phyloP scores from a whole-genome alignment of 495 filamentous ascomycete genomes.

The Usnea hakonensis region DNA sequence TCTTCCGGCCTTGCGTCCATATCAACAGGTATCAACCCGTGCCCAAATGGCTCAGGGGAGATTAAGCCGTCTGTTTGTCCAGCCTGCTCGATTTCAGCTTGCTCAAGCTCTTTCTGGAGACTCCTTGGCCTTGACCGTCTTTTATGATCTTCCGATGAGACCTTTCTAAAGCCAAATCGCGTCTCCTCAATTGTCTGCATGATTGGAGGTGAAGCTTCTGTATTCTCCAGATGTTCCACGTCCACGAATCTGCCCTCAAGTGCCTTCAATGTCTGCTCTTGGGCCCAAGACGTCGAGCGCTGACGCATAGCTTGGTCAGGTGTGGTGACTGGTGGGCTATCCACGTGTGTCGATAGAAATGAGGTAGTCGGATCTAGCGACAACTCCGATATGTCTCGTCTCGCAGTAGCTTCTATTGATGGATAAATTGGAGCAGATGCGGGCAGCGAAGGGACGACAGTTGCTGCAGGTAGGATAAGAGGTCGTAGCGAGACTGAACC shows the following conservation, averaged over 20 bases:
- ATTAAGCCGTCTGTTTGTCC: neutral
- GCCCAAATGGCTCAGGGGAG: conserved; percentile 1
- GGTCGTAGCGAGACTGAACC: conserved; percentile 33
- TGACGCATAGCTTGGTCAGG: conserved; percentile 16
- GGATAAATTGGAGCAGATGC: conserved; percentile 25
- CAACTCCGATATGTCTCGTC: conserved; percentile 14
- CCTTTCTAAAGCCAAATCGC: conserved; percentile 17
- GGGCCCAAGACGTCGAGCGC: conserved; percentile 18
- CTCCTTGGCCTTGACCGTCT: conserved; percentile 16
- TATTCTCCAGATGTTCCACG: conserved; percentile 3
- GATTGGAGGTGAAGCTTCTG: neutral
- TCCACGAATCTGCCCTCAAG: conserved; percentile 23
- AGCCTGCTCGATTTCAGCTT: conserved; percentile 7
- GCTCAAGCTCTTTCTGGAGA: conserved; percentile 22
- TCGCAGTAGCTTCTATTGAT: conserved; percentile 6
- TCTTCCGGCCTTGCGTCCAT: neutral
- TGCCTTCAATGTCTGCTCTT: conserved; percentile 26
- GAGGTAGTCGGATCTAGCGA: conserved; percentile 21
- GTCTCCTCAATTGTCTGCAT: conserved; percentile 9
- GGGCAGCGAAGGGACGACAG: conserved; percentile 19
- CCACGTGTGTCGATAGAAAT: conserved; percentile 18
- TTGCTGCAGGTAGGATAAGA: conserved; percentile 28
- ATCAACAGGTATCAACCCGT: conserved; percentile 6
- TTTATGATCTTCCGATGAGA: conserved; percentile 10
- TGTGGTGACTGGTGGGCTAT: conserved; percentile 18